Evolutionary conservation across 2,329 filamentous ascomycete genomes (phyloP).

Genomic region (Fusarium musae): DNA sequence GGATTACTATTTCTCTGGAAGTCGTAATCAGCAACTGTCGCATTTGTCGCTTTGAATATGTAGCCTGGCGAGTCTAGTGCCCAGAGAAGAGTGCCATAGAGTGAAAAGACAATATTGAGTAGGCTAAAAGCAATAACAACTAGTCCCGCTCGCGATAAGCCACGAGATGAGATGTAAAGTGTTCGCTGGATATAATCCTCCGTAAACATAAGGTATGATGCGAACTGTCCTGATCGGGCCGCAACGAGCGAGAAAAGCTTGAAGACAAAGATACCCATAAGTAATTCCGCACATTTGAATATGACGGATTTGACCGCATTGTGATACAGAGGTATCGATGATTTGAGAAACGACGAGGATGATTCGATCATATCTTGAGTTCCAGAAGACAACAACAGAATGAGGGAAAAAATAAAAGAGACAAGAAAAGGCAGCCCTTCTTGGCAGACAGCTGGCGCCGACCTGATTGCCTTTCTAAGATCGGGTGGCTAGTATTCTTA

Average conservation of each 20-base stretch:
- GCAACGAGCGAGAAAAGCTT: conserved; percentile 31
- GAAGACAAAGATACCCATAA: conserved; percentile 31
- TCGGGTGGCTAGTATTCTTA: background rate
- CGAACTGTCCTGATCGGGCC: conserved; percentile 29
- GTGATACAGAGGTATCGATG: conserved; percentile 29
- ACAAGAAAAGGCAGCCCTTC: background rate
- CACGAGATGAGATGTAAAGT: conserved; percentile 22
- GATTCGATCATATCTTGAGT: conserved; percentile 21
- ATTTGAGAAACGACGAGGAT: conserved; percentile 6
- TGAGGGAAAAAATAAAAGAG: background rate
- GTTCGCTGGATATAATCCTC: conserved; percentile 32
- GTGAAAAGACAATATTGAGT: conserved; percentile 8
- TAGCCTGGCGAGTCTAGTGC: conserved; percentile 31
- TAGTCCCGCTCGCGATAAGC: conserved; percentile 18
- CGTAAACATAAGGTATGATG: conserved; percentile 36
- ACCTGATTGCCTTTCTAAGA: background rate
- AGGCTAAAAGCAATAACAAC: conserved; percentile 22
- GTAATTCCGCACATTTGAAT: conserved; percentile 30
- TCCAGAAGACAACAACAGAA: too few species aligned
- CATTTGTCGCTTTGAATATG: conserved; percentile 4
- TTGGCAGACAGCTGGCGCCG: background rate
- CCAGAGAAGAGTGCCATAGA: conserved; percentile 34
- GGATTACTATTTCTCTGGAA: conserved; percentile 1
- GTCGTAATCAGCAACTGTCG: conserved; percentile 8
- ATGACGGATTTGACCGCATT: conserved; percentile 35